Evolutionary conservation across 768 basidiomycete genomes (phyloP), one percentile per base, ranked within the genome.

Genomic region (Leccinum longicurvipes): DNA sequence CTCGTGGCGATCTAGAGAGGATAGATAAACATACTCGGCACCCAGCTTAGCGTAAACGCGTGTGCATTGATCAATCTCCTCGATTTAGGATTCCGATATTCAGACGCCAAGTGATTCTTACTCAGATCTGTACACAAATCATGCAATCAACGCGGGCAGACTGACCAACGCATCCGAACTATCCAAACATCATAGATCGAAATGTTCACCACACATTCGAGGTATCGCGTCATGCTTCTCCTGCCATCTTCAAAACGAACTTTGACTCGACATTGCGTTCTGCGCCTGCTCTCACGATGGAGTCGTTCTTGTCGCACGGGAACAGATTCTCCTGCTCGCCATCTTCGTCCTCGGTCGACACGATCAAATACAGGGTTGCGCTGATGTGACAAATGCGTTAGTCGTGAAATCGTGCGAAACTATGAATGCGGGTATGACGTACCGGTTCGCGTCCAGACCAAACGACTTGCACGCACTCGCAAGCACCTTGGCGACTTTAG

Each of bases 381-480:
- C 70, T 71, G 51, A 45, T 21, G 28, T 2, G 41, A 4, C 15
- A 8, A 14, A 34, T 32, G 29, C 19, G 23, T 36, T 11, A 21
- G 17, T 5, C n/a, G 21, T 8, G 14, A 14, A 49, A 6, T 44
- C 21, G 23, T 19, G 23, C 21, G 42, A 21, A 11, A 44, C 12
- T 11, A 44, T 4, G 42, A 44, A 14, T 28, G 34, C 6, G 25
- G 14, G 12, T 5, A 23, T 14, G 32, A 57, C 71, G 25, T 31
- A 72, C 69, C 19, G 48, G 42, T n/a, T 51, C 2, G 23, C 25
- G 29, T 70, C 64, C 41, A 71, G 50, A 11, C 57, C 50, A 36
- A 71, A 71, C 24, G 70, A 73, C 32, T 58, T 73, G 61, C 70
- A 71, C 23, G 60, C 67, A 5, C 57, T 59, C 3, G 61, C 4